Conservation (phyloP, 2,329 filamentous ascomycete genomes). For the Oidium heveae region DNA sequence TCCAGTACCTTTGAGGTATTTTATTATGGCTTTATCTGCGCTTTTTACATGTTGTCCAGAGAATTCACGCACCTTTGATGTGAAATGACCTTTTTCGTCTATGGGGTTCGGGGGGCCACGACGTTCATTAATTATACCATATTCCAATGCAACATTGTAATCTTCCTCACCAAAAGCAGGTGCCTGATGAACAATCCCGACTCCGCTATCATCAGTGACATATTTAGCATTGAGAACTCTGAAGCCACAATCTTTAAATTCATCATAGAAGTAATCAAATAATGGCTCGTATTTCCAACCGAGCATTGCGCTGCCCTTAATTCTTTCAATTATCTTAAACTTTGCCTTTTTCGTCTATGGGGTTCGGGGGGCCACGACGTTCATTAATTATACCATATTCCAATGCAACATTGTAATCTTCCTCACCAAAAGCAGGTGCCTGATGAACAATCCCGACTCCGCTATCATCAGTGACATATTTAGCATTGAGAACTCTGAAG, state of each 20-base stretch:
- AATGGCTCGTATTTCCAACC: slow-evolving; percentile 65
- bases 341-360: slow-evolving; percentile 71
- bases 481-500: slow-evolving; percentile 61
- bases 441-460: slow-evolving; percentile 91
- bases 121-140: slow-evolving; percentile 52
- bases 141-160: slow-evolving; percentile 57
- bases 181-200: slow-evolving; percentile 80
- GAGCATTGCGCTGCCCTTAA: slow-evolving; percentile 63
- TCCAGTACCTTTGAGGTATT: slow-evolving; percentile 53
- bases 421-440: slow-evolving; percentile 79
- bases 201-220: slow-evolving; percentile 73
- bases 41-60: slow-evolving; percentile 72
- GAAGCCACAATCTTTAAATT: slow-evolving; percentile 71
- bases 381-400: slow-evolving; percentile 55
- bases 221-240: slow-evolving; percentile 62
- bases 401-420: slow-evolving; percentile 71
- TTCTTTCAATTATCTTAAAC: slow-evolving; percentile 54
- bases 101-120: slow-evolving; percentile 74
- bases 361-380: slow-evolving; percentile 59
- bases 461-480: slow-evolving; percentile 69
- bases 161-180: slow-evolving; percentile 92
- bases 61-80: slow-evolving; percentile 52
- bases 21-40: slow-evolving; percentile 83
- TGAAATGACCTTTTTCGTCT: slow-evolving; percentile 64
- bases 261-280: slow-evolving; percentile 72